Base-by-base conservation (phyloP, 1,139 yeast genomes). In the Saccharomyces hybrid region DNA sequence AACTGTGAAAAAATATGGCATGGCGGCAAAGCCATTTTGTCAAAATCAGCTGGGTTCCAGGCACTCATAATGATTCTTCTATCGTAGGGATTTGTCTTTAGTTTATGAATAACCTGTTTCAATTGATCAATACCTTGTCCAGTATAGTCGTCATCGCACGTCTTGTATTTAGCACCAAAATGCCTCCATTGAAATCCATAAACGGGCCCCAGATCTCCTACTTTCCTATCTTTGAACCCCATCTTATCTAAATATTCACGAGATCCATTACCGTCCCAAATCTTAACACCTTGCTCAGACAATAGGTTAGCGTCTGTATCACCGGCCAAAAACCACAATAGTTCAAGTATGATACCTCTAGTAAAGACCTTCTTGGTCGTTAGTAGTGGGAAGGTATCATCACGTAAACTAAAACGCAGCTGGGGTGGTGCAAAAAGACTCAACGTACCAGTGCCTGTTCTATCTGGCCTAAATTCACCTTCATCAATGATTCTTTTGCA, bases 111-210 rank as follows among this genome's bases (percentile, higher is more conserved):
- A 31, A 93, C 82, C 53, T 88, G 86, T 31, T 82, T 82, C 50
- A 93, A 76, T 73, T 93, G 99, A 68, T 93, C 99, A 54, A 82
- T 85, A 3, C 99, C 99, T 68, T 88, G 78, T 4, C 91, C 93
- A 0, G 86, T 69, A 66, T 93, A 93, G 70, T 93, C 95, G 5
- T 91, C 78, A 59, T 91, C 91, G 67, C 97, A 89, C 56, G 88
- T 90, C 47, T 68, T 76, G 70, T 93, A 93, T 61, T 86, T 82
- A 3, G 99, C 99, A 31, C 99, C 99, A 69, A 95, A 93, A 71
- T 95, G 99, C 66, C 99, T 82, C 99, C 99, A 93, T 72, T 93
- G 99, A 73, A 95, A 93, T 0, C 99, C 99, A 69, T 93, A 93
- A 2, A 93, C 97, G 1, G 99, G 99, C 0, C 99, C 99, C 63